Percentiles rank a stretch among this genome's conserved stretches.
phyloP scores from a whole-genome alignment of 2,329 filamentous ascomycete species.

The Dothistroma pini region DNA sequence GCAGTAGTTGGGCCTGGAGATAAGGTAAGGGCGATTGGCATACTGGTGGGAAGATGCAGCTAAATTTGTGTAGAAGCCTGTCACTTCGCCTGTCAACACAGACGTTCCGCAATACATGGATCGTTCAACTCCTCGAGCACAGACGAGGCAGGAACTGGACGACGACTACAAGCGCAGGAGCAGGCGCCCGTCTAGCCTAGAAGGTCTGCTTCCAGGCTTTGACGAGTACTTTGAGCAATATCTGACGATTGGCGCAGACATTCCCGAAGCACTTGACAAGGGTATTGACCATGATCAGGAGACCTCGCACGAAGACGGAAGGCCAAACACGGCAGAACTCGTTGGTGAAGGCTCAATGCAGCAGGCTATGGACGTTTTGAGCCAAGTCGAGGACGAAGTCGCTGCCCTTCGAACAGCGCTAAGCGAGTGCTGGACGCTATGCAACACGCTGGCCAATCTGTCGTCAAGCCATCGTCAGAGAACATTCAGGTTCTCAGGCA shows the following conservation, averaged over 20 bases:
- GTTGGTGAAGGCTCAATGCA: slow-evolving; percentile 40
- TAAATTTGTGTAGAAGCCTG: slow-evolving; percentile 31
- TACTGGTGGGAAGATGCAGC: background rate
- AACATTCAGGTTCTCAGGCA: slow-evolving; percentile 71
- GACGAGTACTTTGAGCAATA: slow-evolving; percentile 14
- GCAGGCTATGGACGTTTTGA: slow-evolving; percentile 49
- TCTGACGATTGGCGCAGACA: slow-evolving; percentile 38
- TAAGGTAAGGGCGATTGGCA: slow-evolving; percentile 27
- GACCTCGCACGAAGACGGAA: slow-evolving; percentile 24
- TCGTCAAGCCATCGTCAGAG: slow-evolving; percentile 79
- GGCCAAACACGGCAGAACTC: slow-evolving; percentile 34
- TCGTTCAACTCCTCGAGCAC: slow-evolving; percentile 75
- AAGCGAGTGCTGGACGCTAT: slow-evolving; percentile 88
- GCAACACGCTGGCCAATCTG: slow-evolving; percentile 81
- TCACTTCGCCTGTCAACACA: slow-evolving; percentile 68
- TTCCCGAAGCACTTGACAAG: slow-evolving; percentile 44
- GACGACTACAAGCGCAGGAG: slow-evolving; percentile 53
- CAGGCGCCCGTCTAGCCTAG: slow-evolving; percentile 68
- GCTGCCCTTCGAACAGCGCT: slow-evolving; percentile 70
- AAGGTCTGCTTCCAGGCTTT: slow-evolving; percentile 54
- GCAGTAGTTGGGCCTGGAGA: slow-evolving; percentile 28
- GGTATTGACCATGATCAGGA: slow-evolving; percentile 30
- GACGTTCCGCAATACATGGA: slow-evolving; percentile 61
- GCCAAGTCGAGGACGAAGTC: slow-evolving; percentile 60
- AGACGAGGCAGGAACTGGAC: slow-evolving; percentile 73